Conservation (phyloP, 805 yeast species). For the Candida verbasci region DNA sequence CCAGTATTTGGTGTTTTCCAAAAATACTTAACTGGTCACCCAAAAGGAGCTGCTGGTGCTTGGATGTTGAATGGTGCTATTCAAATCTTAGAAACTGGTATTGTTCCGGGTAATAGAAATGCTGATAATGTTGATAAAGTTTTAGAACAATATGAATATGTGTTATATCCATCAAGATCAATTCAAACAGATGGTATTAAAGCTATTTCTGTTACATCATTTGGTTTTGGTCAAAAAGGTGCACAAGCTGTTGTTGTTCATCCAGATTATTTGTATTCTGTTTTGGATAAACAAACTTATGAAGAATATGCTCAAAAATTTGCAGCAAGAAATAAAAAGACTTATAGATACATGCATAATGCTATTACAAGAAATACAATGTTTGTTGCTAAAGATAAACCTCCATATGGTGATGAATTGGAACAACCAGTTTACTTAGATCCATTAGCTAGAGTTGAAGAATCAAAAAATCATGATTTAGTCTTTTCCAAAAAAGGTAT, state of each 20-base stretch:
- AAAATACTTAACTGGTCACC: conserved; percentile 98
- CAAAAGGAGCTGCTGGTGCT: conserved; percentile 99
- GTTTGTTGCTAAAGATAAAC: conserved; percentile 88
- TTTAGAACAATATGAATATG: conserved; percentile 79
- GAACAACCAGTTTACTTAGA: conserved; percentile 91
- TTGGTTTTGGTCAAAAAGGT: conserved; percentile 99
- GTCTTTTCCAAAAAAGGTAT: conserved; percentile 47
- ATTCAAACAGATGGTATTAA: conserved; percentile 95
- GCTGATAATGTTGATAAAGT: conserved; percentile 92
- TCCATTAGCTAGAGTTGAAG: conserved; percentile 79
- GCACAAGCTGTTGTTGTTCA: conserved; percentile 90
- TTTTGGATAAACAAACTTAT: conserved; percentile 68
- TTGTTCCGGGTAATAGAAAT: conserved; percentile 98
- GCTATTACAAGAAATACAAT: conserved; percentile 87
- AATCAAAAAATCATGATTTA: conserved; percentile 35
- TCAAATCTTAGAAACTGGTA: conserved; percentile 86
- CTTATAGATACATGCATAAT: conserved; percentile 93
- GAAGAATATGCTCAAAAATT: conserved; percentile 70
- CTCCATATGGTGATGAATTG: conserved; percentile 87
- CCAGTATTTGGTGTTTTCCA: conserved; percentile 98
- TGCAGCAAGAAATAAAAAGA: conserved; percentile 73
- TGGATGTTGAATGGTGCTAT: conserved; percentile 99
- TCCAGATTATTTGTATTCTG: conserved; percentile 89
- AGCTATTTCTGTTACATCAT: conserved; percentile 95
- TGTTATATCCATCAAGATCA: conserved; percentile 90